phyloP scores from a whole-genome alignment of 2,329 filamentous ascomycete genomes.

The Xylariales sp. region DNA sequence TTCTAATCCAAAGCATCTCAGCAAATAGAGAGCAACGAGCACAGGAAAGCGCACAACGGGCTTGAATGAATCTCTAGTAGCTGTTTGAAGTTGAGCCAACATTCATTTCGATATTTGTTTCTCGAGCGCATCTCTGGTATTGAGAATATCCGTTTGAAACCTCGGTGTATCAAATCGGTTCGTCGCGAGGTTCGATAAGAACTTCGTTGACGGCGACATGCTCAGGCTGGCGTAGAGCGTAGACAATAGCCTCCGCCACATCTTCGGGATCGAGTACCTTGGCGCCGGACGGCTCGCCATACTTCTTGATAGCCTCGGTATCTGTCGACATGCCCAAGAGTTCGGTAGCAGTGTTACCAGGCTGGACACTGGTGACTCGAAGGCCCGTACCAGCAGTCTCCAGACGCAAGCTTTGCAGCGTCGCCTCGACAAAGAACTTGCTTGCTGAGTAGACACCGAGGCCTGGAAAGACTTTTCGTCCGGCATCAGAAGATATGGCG shows the following conservation, averaged over 20 bases:
- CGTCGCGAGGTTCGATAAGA: constrained; percentile 71
- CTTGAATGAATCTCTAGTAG: no score
- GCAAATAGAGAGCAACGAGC: no score
- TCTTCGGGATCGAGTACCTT: constrained; percentile 71
- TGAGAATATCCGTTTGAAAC: no score
- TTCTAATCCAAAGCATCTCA: no score
- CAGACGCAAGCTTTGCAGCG: constrained; percentile 67
- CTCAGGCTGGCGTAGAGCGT: constrained; percentile 66
- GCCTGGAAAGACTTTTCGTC: constrained; percentile 76
- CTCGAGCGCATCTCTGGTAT: no score
- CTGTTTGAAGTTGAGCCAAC: no score
- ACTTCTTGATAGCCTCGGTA: constrained; percentile 71
- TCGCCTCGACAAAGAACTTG: constrained; percentile 83
- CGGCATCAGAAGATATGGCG: constrained; percentile 77
- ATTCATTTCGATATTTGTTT: no score
- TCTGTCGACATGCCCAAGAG: constrained; percentile 72
- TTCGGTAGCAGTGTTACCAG: constrained; percentile 71
- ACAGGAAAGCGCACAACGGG: no score
- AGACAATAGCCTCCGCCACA: constrained; percentile 68
- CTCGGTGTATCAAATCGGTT: constrained; percentile 60
- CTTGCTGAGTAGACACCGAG: constrained; percentile 77
- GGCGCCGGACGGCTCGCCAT: constrained; percentile 68
- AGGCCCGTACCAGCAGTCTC: constrained; percentile 72
- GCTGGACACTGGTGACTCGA: constrained; percentile 70
- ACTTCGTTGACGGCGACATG: constrained; percentile 79